Evolutionary conservation across 2,329 filamentous ascomycete species (phyloP), one percentile per base, ranked within the genome.

Genomic region (Cadophora luteo-olivacea): DNA sequence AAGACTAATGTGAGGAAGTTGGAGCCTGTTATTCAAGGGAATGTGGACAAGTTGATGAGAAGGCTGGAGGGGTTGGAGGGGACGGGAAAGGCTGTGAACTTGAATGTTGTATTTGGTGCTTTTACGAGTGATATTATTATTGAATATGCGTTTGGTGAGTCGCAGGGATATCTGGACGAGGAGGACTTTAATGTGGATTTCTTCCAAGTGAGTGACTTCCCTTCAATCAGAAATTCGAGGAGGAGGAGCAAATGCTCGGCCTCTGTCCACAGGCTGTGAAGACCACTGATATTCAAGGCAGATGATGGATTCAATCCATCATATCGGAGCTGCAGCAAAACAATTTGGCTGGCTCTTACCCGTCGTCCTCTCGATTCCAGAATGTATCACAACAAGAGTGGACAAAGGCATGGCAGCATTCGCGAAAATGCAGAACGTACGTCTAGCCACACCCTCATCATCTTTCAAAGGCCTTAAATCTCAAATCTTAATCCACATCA

Each of bases 71-170:
- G 7, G 24, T 32, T 58, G 3, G 22, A 45, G 25, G 24, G 55
- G n/a, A 58, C 48, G n/a, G 65, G 65, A 19, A 49, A 62, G 45
- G 4, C 29, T 4, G 24, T 67, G 8, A 25, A 38, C n/a, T 5
- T 58, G 22, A 33, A 51, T 58, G 33, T 62, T 5, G 38, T 38
- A 6, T 67, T 33, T 52, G 25, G 24, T 19, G 36, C 51, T 2
- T 60, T 64, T n/a, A 60, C 60, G n/a, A 64, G 22, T 22, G 65
- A 67, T 64, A 48, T 64, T 16, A 61, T 64, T 19, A 22, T 54
- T 5, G 49, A 48, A 22, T 67, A 67, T 52, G 48, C 51, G 11
- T 78, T 77, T 61, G 74, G 32, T 4, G 57, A 36, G 32, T 45
- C 24, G 9, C 29, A 61, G n/a, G 14, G 60, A 36, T 25, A 61